Evolutionary conservation across 2,329 filamentous ascomycete genomes (phyloP).

Genomic region (Ascosphaera apis): DNA sequence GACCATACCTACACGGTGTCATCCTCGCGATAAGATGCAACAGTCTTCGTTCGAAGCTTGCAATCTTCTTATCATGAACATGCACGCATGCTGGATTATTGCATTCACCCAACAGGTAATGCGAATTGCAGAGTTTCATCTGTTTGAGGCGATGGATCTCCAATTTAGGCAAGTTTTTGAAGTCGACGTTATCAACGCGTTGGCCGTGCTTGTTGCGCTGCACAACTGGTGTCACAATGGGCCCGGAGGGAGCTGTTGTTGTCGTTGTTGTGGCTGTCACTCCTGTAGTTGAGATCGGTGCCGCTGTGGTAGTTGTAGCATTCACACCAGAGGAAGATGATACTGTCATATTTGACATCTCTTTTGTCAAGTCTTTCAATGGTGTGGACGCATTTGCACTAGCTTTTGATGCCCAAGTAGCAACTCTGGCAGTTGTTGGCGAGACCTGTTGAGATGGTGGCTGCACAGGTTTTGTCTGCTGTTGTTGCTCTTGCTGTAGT

Average conservation of each 20-base stretch:
- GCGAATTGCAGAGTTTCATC: slow-evolving; percentile 39
- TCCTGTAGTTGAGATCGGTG: slow-evolving; percentile 13
- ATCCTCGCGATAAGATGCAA: slow-evolving; percentile 36
- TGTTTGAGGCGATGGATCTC: slow-evolving; percentile 37
- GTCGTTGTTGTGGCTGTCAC: slow-evolving; percentile 18
- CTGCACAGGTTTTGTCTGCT: too few species aligned
- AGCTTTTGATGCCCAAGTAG: too few species aligned
- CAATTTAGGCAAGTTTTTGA: slow-evolving; percentile 28
- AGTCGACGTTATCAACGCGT: slow-evolving; percentile 30
- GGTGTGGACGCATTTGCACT: too few species aligned
- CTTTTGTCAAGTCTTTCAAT: too few species aligned
- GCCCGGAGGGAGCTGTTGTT: slow-evolving; percentile 14
- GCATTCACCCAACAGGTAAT: slow-evolving; percentile 35
- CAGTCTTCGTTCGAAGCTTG: slow-evolving; percentile 28
- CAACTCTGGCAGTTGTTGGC: too few species aligned
- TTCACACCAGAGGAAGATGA: not conserved
- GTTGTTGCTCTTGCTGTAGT: not conserved
- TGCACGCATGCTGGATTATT: slow-evolving; percentile 30
- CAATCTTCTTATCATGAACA: slow-evolving; percentile 31
- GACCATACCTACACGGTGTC: slow-evolving; percentile 36
- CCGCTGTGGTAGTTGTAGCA: slow-evolving; percentile 6
- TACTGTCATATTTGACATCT: too few species aligned
- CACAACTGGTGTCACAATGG: slow-evolving; percentile 17
- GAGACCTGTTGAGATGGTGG: too few species aligned
- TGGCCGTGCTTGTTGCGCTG: slow-evolving; percentile 35